These are phyloP conservation scores for Begonia peltatifolia DNA, from an alignment of 306 rosid species.

Conservation along the genomic window DNA sequence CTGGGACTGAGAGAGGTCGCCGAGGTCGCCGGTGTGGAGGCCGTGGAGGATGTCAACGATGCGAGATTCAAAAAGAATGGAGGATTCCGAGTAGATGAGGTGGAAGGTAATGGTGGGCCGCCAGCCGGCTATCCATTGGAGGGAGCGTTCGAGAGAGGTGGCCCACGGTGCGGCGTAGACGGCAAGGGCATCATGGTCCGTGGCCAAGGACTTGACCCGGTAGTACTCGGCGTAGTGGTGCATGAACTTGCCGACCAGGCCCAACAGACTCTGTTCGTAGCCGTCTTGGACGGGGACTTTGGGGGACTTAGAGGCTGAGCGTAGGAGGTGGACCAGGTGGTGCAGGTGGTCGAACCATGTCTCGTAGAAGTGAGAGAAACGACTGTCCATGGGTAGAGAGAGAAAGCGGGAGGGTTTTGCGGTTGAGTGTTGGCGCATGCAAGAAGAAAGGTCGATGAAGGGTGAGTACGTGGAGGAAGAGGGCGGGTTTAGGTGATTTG, in stretches of 20 bases:
- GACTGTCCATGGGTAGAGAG: conserved; percentile 2
- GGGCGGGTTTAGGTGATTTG: too few species aligned
- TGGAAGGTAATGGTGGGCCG: conserved; percentile 81
- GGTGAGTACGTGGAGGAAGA: too few species aligned
- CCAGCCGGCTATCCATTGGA: conserved; percentile 82
- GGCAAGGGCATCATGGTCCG: conserved; percentile 33
- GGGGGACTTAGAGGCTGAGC: conserved; percentile 17
- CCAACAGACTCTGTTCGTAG: conserved; percentile 7
- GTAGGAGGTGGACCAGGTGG: conserved; percentile 26
- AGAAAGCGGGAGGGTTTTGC: too few species aligned
- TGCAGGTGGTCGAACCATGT: conserved; percentile 41
- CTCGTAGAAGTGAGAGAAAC: conserved; percentile 34
- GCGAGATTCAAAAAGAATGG: conserved; percentile 57
- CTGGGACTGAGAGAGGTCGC: conserved; percentile 63
- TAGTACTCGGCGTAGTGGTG: conserved; percentile 43
- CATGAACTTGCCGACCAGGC: conserved; percentile 33
- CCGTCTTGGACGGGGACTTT: conserved; percentile 11
- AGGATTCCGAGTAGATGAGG: conserved; percentile 67
- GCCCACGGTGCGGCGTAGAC: conserved; percentile 57
- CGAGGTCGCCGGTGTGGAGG: conserved; percentile 62
- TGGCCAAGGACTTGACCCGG: conserved; percentile 27
- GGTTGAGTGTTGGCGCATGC: too few species aligned
- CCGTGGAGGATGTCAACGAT: conserved; percentile 62
- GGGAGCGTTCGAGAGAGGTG: conserved; percentile 55
- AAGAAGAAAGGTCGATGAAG: too few species aligned